Base-by-base conservation (phyloP, 2,329 filamentous ascomycete genomes). In the Metarhizium sp. region DNA sequence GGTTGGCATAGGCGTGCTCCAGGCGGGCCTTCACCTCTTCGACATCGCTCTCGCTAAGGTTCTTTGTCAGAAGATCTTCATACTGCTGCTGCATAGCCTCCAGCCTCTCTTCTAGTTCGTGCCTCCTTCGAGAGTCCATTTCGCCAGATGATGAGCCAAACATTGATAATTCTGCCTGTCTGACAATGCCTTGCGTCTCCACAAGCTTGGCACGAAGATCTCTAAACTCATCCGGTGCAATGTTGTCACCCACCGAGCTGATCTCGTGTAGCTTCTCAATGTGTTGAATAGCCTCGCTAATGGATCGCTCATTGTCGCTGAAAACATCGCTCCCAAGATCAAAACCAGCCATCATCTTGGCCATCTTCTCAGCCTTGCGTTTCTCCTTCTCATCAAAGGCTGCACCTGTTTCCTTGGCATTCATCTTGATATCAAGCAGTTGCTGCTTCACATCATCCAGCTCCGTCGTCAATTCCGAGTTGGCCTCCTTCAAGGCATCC, bases 261-360 rank as follows among this genome's bases (percentile, higher is more conserved):
- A 90, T 80, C 62, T 91, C 87, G 61, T 91, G 81, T 46, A 97
- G 77, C 13, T 81, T 76, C 62, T 96, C 91, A 34, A 97, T 78
- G 64, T 89, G 86, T 63, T 91, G 84, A 62, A 97, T 92, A 59
- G 91, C 86, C 59, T 88, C 84, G 57, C 88, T 84, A 57, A 99
- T 89, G 52, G 84, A 86, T 60, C 86, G 82, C 71, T 99, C 94
- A 63, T 96, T 96, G 57, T 94, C 88, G 62, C 91, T 96, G 70
- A 97, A 95, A 36, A 95, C 86, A 56, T 96, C 92, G 51, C 88
- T 87, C 48, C 91, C 92, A 38, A 99, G 82, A 66, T 99, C 92
- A 65, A 99, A 97, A 3, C 92, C 91, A 57, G 94, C 94, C 92
- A 99, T 96, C 94, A 99, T 99, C 80, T 96, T 89, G 47, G 94